Base-by-base conservation (phyloP, 495 filamentous ascomycete species). In the Xylaria scruposa region DNA sequence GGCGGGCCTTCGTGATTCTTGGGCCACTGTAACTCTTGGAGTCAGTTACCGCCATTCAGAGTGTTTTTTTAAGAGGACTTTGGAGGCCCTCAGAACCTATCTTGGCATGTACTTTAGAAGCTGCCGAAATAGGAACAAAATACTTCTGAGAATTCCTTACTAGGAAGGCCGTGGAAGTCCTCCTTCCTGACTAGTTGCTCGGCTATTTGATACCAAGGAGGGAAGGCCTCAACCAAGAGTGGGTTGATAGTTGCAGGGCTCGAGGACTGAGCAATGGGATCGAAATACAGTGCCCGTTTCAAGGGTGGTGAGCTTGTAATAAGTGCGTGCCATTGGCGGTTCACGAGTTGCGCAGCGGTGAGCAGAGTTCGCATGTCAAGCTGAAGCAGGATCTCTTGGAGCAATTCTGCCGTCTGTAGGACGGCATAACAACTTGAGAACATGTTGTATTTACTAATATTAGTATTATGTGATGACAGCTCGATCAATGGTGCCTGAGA, bases 311-410 rank as follows among this genome's bases (percentile, higher is more conserved):
- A 75, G 60, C 47, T 38, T 29, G 38, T 46, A 65, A 77, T 69
- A 1, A 72, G 4, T 8, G 33, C 31, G 53, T 60, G 64, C 73
- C 71, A 75, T 68, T 19, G 17, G 9, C 26, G 33, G 69, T 26
- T 61, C 21, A 77, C 72, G 47, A 65, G 75, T 26, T 72, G 63
- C 15, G 59, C 64, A 10, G 62, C 47, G n/a, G 69, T 71, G 67
- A 77, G 69, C 46, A 77, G 62, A 44, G 67, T 67, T 13, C 60
- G 64, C 53, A 68, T 61, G 65, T 76, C 74, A 54, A 78, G 65
- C 6, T 69, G 21, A 40, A 78, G 44, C 38, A 73, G 44, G 62
- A 77, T 77, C 24, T 62, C 33, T 61, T 77, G 70, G 59, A 77
- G 64, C 56, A 77, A 33, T 21, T 77, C 70, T 19, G 47, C 36